These are phyloP conservation scores for Selenicereus undatus DNA, from an alignment of 148 eudicot species.

Conservation along the genomic window DNA sequence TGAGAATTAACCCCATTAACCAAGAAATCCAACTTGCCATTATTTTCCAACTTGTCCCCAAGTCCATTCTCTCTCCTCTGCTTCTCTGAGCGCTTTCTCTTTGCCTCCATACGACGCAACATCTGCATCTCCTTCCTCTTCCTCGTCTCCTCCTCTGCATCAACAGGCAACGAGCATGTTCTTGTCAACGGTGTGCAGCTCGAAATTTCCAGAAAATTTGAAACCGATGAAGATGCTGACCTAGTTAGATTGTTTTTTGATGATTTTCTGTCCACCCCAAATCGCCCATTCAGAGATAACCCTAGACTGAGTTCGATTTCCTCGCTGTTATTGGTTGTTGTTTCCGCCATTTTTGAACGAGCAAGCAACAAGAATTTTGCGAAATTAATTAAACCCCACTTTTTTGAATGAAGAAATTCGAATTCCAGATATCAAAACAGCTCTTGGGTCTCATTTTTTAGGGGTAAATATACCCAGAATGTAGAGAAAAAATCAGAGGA, in stretches of 20 bases:
- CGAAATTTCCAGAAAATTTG: neutral
- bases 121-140: conserved; percentile 51
- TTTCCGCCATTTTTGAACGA: neutral
- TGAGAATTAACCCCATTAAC: neutral
- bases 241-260: conserved; percentile 22
- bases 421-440: neutral
- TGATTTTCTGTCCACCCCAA: conserved; percentile 44
- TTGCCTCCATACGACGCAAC: conserved; percentile 44
- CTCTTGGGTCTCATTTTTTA: too few relatives aligned
- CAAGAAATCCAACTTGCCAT: neutral
- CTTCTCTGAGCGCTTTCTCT: conserved; percentile 52
- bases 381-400: too few relatives aligned
- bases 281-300: conserved; percentile 52
- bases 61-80: conserved; percentile 22
- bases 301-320: conserved; percentile 50
- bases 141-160: conserved; percentile 42
- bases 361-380: neutral
- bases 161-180: conserved; percentile 49
- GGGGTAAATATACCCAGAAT: neutral
- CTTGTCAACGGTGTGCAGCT: conserved; percentile 20
- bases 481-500: neutral
- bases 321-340: conserved; percentile 2
- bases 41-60: neutral
- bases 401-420: neutral
- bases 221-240: conserved; percentile 39